Evolutionary conservation across 2,329 filamentous ascomycete genomes (phyloP), one percentile per base, ranked within the genome.

Genomic region (Truncatella angustata): DNA sequence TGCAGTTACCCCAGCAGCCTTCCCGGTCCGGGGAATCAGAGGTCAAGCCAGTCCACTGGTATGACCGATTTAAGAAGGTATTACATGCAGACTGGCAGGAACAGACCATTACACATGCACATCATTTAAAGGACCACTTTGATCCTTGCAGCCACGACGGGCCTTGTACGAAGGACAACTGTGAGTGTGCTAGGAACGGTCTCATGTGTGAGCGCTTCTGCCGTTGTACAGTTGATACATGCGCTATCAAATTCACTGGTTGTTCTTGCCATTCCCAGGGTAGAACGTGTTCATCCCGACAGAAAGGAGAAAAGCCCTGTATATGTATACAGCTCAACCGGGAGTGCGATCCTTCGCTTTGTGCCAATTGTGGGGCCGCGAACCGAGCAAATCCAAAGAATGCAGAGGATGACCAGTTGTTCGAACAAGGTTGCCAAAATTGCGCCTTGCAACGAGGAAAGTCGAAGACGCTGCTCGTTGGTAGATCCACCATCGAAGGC

Each of bases 311-410:
- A 51, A 70, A 72, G 54, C 77, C 79, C 3, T 94, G 90, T 63
- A 85, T 87, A 12, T 95, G 90, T 61, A 75, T 84, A 18, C 77
- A 81, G 60, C 76, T 90, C 49, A 87, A 89, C 58, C 81, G 90
- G 35, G 90, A 95, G 70, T 95, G 90, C 63, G 90, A 94, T 60
- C 84, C 89, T 2, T 82, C 87, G 53, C 74, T 93, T 10, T 95
- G 90, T 62, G 77, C 77, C 14, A 76, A 74, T 7, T 94, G 90
- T 59, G 89, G 89, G 23, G 87, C 86, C 0, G 64, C 74, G 10
- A 82, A 89, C 53, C 79, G 88, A 2, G 79, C 89, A 3, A 84
- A 92, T 61, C 87, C 87, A 0, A 69, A 75, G n/a, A 86, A 89
- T 59, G 78, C 80, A 5, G 76, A 86, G 48, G 73, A 86, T 43